Evolutionary conservation across 306 rosid genomes (phyloP).

Genomic region (Begonia loranthoides): DNA sequence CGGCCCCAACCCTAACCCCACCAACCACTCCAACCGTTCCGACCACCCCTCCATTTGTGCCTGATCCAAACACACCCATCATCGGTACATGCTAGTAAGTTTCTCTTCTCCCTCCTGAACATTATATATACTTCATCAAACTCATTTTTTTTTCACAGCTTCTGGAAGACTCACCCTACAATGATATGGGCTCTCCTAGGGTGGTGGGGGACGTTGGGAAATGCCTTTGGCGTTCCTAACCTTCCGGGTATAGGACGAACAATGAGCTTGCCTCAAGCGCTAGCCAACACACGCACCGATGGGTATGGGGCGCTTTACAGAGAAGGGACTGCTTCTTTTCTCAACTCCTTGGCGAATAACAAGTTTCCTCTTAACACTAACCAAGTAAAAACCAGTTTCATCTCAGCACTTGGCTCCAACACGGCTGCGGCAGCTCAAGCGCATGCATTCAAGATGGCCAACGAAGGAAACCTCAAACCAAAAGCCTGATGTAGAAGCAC

Average conservation of each 20-base stretch:
- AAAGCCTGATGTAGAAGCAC: slow-evolving; percentile 3
- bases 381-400: slow-evolving; percentile 10
- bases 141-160: slow-evolving; percentile 26
- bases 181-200: slow-evolving; percentile 77
- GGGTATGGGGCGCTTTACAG: slow-evolving; percentile 12
- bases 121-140: background rate
- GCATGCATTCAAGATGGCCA: slow-evolving; percentile 12
- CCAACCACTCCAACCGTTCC: slow-evolving; percentile 58
- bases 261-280: slow-evolving; percentile 27
- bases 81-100: slow-evolving; percentile 86
- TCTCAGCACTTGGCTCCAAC: slow-evolving; percentile 12
- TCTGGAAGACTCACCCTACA: slow-evolving; percentile 74
- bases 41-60: slow-evolving; percentile 41
- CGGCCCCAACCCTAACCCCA: slow-evolving; percentile 6
- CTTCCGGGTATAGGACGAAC: slow-evolving; percentile 48
- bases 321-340: slow-evolving; percentile 12
- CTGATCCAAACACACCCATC: slow-evolving; percentile 65
- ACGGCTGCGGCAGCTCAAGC: slow-evolving; percentile 12
- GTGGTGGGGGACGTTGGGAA: slow-evolving; percentile 86
- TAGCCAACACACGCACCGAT: slow-evolving; percentile 13
- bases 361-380: slow-evolving; percentile 8
- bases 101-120: background rate
- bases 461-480: slow-evolving; percentile 15
- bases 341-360: slow-evolving; percentile 14
- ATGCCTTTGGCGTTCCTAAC: slow-evolving; percentile 42